Evolutionary conservation across 441 rosid genomes (phyloP).

Genomic region (Croton setiger): DNA sequence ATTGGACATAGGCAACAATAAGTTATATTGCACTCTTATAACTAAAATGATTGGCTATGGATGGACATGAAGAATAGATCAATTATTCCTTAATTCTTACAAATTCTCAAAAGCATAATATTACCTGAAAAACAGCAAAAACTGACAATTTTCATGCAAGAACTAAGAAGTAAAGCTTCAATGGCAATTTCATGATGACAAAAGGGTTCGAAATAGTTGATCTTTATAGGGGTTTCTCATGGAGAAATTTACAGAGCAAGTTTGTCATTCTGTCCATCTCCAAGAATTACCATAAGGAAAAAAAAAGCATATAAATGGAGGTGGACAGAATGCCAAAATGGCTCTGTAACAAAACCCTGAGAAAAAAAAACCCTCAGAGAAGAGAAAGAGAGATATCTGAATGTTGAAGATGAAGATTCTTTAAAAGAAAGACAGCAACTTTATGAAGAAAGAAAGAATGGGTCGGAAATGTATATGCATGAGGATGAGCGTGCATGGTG

Average conservation of each 20-base stretch:
- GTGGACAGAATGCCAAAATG: conserved; percentile 63
- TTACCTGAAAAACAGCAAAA: too few relatives aligned
- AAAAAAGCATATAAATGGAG: conserved; percentile 21
- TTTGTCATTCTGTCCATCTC: conserved; percentile 23
- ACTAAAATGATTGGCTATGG: too few relatives aligned
- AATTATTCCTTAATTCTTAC: too few relatives aligned
- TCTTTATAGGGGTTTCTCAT: conserved; percentile 5
- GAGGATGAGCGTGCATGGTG: conserved; percentile 19
- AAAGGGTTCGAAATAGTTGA: background rate
- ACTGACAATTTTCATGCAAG: too few relatives aligned
- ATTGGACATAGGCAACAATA: too few relatives aligned
- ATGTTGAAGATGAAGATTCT: background rate
- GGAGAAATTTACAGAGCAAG: conserved; percentile 17
- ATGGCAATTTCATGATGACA: background rate
- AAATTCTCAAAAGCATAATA: too few relatives aligned
- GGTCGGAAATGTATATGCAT: too few relatives aligned
- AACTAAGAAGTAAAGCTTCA: background rate
- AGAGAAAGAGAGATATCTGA: background rate
- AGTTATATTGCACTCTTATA: too few relatives aligned
- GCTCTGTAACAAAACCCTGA: conserved; percentile 40
- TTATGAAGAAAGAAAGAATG: conserved; percentile 8
- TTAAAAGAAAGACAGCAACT: background rate
- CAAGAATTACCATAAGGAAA: background rate
- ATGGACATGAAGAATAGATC: too few relatives aligned
- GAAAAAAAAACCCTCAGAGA: conserved; percentile 38